phyloP scores from a whole-genome alignment of 257 asterid genomes.

The Salvia splendens region DNA sequence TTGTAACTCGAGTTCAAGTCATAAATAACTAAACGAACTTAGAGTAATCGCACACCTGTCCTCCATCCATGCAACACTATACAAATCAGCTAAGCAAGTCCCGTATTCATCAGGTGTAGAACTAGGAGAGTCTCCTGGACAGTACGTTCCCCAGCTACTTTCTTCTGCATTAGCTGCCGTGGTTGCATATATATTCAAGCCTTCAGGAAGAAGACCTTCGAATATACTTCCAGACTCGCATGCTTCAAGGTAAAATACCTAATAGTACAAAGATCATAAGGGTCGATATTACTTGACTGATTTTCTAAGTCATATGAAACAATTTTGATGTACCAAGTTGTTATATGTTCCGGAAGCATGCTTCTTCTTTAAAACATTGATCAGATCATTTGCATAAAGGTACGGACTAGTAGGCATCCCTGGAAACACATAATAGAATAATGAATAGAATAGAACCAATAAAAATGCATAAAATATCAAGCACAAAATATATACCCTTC shows the following conservation, averaged over 20 bases:
- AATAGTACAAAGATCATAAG: slow-evolving; percentile 20
- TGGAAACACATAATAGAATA: slow-evolving; percentile 35
- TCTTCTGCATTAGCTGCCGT: slow-evolving; percentile 96
- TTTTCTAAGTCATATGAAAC: slow-evolving; percentile 1
- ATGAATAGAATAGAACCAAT: slow-evolving; percentile 6
- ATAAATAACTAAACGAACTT: background rate
- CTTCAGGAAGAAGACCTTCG: slow-evolving; percentile 92
- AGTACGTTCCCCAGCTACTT: slow-evolving; percentile 98
- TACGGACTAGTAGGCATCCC: slow-evolving; percentile 92
- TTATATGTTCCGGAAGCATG: slow-evolving; percentile 88
- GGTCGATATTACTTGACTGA: slow-evolving; percentile 5
- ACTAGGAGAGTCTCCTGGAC: slow-evolving; percentile 87
- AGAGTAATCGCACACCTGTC: slow-evolving; percentile 66
- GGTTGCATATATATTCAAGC: slow-evolving; percentile 87
- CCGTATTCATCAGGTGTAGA: slow-evolving; percentile 88
- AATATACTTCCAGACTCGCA: slow-evolving; percentile 96
- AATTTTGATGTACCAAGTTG: slow-evolving; percentile 64
- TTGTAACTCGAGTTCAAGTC: background rate
- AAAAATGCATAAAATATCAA: slow-evolving; percentile 24
- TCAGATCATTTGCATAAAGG: slow-evolving; percentile 75
- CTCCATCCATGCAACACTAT: slow-evolving; percentile 99
- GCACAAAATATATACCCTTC: slow-evolving; percentile 1
- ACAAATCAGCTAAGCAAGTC: slow-evolving; percentile 93
- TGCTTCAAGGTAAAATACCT: slow-evolving; percentile 97
- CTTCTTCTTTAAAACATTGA: slow-evolving; percentile 65